Percentiles rank a stretch among this genome's conserved stretches.
These are phyloP conservation scores for Exophiala bonariae DNA, from an alignment of 2,329 filamentous ascomycete species.

Conservation along the genomic window DNA sequence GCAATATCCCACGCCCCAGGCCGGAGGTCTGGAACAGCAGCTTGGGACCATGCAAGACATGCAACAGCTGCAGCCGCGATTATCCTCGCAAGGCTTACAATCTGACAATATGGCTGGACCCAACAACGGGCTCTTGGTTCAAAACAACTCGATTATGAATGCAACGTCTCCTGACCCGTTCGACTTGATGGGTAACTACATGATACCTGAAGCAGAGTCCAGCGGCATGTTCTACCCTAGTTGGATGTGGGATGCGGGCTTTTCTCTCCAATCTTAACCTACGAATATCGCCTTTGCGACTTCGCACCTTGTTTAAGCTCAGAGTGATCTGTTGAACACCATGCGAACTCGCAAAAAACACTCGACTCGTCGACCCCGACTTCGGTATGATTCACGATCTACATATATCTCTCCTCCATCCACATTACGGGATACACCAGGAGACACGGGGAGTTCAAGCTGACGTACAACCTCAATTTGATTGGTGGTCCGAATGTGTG, in stretches of 20 bases:
- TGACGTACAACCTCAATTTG: no score
- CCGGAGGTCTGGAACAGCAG: not conserved
- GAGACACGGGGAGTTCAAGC: no score
- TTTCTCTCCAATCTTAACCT: not conserved
- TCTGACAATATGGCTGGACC: not conserved
- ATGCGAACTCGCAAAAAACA: no score
- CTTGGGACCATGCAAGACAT: not conserved
- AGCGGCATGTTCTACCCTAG: conserved; percentile 6
- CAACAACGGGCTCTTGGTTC: not conserved
- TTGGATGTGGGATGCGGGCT: conserved; percentile 8
- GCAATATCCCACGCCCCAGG: not conserved
- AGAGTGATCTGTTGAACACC: no score
- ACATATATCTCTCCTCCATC: no score
- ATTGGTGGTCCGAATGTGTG: no score
- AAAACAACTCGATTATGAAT: not conserved
- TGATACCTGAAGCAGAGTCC: conserved; percentile 4
- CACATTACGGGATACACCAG: no score
- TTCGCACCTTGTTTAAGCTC: no score
- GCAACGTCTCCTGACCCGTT: conserved; percentile 2
- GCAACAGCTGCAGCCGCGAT: not conserved
- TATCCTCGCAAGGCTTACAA: not conserved
- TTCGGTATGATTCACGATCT: no score
- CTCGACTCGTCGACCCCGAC: no score
- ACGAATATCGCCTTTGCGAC: no score
- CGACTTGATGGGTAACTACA: conserved; percentile 3